A percentile compares a stretch with the other conserved stretches of the same genome.
phyloP scores from a whole-genome alignment of 164 flowering plant genomes.

The Dillenia turbinata region DNA sequence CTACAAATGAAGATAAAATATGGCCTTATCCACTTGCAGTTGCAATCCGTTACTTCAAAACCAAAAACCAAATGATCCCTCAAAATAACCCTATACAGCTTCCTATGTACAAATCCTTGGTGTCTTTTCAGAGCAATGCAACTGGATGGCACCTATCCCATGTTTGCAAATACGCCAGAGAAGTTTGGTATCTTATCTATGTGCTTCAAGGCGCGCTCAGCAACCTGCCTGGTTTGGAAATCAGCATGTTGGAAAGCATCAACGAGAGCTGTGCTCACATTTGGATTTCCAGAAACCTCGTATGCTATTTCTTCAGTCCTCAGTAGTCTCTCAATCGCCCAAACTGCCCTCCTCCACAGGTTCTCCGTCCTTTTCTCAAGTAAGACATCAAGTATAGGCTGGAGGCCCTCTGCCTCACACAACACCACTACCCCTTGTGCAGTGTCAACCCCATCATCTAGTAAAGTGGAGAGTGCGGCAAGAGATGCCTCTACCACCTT shows the following conservation, averaged over 20 bases:
- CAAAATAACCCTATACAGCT: neutral
- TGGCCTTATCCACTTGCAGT: too few species aligned
- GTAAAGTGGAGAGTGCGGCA: conserved; percentile 77
- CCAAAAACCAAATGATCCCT: neutral
- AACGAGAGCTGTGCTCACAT: conserved; percentile 80
- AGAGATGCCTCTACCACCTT: conserved; percentile 83
- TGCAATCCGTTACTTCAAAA: neutral
- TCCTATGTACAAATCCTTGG: neutral
- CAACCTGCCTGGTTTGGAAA: conserved; percentile 73
- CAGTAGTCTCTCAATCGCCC: conserved; percentile 63
- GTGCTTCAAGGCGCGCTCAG: conserved; percentile 87
- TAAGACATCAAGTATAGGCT: conserved; percentile 48
- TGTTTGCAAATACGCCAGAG: conserved; percentile 76
- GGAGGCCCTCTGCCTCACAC: conserved; percentile 59
- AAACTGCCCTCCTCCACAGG: conserved; percentile 53
- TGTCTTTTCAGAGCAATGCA: neutral
- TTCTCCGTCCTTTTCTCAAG: conserved; percentile 54
- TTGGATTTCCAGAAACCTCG: conserved; percentile 53
- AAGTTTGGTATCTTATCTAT: conserved; percentile 90
- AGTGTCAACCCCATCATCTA: conserved; percentile 73
- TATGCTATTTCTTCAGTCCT: conserved; percentile 48
- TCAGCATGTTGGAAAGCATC: conserved; percentile 93
- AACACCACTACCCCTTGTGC: conserved; percentile 64
- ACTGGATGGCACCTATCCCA: conserved; percentile 17
- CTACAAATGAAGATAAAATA: conserved; percentile 8